Evolutionary conservation across 306 rosid genomes (phyloP), one percentile per base, ranked within the genome.

Genomic region (Gleditsia sinensis): DNA sequence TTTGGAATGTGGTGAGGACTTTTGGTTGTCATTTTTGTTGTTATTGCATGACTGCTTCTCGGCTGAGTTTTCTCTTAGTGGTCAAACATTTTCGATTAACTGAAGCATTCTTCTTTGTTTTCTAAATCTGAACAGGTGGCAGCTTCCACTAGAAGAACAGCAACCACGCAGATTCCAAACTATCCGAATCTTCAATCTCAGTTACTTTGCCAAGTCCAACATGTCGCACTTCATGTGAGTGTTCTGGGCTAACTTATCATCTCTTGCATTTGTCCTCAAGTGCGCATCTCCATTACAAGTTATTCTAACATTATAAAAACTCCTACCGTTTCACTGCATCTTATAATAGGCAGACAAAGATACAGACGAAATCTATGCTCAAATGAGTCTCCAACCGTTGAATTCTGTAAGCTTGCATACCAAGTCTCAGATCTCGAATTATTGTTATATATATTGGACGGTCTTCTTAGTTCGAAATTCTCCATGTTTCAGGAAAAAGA

Each of bases 341-440:
- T 67, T 76, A 46, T 75, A 16, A 83, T 70, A 95, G 99, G 97
- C 99, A 24, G 98, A 95, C 78, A 95, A 86, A 78, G 99, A 95
- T 9, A 87, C 98, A 3, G 99, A 95, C 36, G 99, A 95, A 82
- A 92, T 95, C 81, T 95, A 87, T 70, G 95, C 99, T 40, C 99
- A 95, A 78, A 95, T 95, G 96, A 83, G 91, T 75, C 99, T 95
- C 42, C 97, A 90, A 80, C 98, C 99, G 28, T 80, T 95, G 81
- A 90, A 68, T 73, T 90, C 98, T 30, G 99, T 95, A 85, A 92
- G 98, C 55, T 76, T 60, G 20, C 36, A 33, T 55, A 17, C 69
- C 28, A 57, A 69, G 67, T 33, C 60, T 77, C 9, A 42, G 72
- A 56, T 48, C 4, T 53, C 14, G 7, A 16, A 64, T 5, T 64